phyloP scores from a whole-genome alignment of 1,284 basidiomycete species.

The Ustilago bromivora region DNA sequence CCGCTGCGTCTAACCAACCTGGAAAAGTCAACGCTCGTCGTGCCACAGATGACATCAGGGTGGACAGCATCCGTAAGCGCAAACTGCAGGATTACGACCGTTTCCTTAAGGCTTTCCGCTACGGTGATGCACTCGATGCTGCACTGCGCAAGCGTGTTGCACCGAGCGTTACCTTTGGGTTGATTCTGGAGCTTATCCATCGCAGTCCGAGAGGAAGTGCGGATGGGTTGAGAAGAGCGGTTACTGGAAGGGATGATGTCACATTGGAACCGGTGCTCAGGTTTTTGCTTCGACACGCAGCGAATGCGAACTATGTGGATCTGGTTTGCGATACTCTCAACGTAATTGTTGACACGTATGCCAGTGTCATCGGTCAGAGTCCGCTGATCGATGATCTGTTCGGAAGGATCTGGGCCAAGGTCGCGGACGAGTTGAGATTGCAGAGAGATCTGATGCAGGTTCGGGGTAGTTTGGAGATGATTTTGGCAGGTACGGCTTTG shows the following conservation, averaged over 20 bases:
- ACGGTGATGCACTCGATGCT: slow-evolving; percentile 85
- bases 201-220: slow-evolving; percentile 71
- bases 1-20: slow-evolving; percentile 37
- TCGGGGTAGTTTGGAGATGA: slow-evolving; percentile 91
- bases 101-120: slow-evolving; percentile 91
- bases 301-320: slow-evolving; percentile 90
- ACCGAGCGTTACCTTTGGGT: slow-evolving; percentile 80
- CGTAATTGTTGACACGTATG: slow-evolving; percentile 91
- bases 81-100: slow-evolving; percentile 89
- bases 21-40: slow-evolving; percentile 23
- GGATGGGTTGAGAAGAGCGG: slow-evolving; percentile 86
- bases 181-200: slow-evolving; percentile 93
- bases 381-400: slow-evolving; percentile 89
- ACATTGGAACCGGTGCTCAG: slow-evolving; percentile 89
- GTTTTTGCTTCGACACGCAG: slow-evolving; percentile 85
- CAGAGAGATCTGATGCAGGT: slow-evolving; percentile 87
- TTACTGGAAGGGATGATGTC: slow-evolving; percentile 92
- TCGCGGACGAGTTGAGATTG: slow-evolving; percentile 87
- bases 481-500: slow-evolving; percentile 73
- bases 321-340: slow-evolving; percentile 85
- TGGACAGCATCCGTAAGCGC: slow-evolving; percentile 77
- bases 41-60: slow-evolving; percentile 71
- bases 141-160: slow-evolving; percentile 60
- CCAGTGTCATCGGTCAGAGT: slow-evolving; percentile 89
- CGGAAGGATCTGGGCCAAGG: slow-evolving; percentile 83